phyloP scores from a whole-genome alignment of 805 yeast species.

The Candida sonorensis region DNA sequence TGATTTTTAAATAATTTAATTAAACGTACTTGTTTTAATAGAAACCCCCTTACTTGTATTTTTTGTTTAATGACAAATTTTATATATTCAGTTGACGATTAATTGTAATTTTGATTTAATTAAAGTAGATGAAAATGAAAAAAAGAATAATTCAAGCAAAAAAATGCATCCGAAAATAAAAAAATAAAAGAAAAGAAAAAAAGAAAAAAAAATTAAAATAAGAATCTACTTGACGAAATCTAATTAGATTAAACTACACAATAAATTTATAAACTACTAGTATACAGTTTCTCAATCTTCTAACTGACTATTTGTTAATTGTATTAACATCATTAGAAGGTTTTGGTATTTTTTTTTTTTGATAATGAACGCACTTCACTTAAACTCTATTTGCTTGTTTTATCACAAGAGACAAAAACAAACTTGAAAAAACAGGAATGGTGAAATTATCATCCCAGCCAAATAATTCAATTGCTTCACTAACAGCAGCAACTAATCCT shows the following conservation, averaged over 20 bases:
- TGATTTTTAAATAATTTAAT: conserved; percentile 21
- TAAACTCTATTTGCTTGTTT: conserved; percentile 8
- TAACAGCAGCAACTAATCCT: conserved; percentile 78
- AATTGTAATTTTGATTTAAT: no score
- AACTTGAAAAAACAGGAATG: conserved; percentile 81
- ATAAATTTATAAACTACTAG: no score
- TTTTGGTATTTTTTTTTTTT: no score
- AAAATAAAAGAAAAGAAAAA: not conserved
- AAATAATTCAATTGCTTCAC: conserved; percentile 76
- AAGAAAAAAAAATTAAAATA: not conserved
- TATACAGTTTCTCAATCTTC: no score
- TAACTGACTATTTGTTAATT: no score
- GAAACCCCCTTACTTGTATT: not conserved
- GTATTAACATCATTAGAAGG: no score
- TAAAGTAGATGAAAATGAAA: not conserved
- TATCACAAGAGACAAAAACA: conserved; percentile 37
- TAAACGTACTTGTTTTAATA: not conserved
- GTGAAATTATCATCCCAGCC: conserved; percentile 90
- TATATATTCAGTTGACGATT: no score
- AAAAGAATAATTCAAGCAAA: not conserved
- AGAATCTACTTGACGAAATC: not conserved
- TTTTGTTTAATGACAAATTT: no score
- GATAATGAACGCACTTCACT: no score
- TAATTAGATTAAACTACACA: not conserved
- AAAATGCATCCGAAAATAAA: not conserved